A percentile compares a stretch with the other conserved stretches of the same genome.
These are phyloP conservation scores for Aspergillus japonicus DNA, from an alignment of 2,329 filamentous ascomycete genomes.

Conservation along the genomic window DNA sequence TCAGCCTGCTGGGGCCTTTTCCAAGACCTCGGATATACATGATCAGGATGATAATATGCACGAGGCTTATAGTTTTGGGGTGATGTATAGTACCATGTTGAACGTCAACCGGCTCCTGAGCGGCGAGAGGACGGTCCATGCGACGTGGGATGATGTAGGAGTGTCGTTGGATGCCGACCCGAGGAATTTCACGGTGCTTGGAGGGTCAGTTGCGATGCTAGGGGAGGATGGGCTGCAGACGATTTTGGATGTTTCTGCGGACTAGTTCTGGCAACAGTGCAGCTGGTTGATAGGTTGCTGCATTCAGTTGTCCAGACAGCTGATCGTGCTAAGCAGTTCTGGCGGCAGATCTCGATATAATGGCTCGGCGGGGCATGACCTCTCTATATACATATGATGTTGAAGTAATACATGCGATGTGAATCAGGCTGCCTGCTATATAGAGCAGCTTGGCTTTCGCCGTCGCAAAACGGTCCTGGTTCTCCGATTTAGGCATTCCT, in stretches of 20 bases:
- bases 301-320: too few species aligned
- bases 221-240: background rate
- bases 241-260: background rate
- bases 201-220: slow-evolving; percentile 1
- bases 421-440: too few species aligned
- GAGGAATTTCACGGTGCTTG: slow-evolving; percentile 1
- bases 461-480: too few species aligned
- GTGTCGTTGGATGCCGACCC: slow-evolving; percentile 1
- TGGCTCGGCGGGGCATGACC: too few species aligned
- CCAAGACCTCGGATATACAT: slow-evolving; percentile 21
- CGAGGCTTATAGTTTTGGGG: slow-evolving; percentile 12
- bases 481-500: too few species aligned
- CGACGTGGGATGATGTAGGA: slow-evolving; percentile 21
- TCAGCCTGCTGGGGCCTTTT: slow-evolving; percentile 8
- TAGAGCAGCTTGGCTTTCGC: too few species aligned
- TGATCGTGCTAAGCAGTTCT: too few species aligned
- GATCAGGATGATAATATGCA: slow-evolving; percentile 6
- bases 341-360: too few species aligned
- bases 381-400: too few species aligned
- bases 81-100: slow-evolving; percentile 23
- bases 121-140: slow-evolving; percentile 14
- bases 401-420: too few species aligned
- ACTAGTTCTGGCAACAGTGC: too few species aligned
- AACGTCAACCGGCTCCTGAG: slow-evolving; percentile 18
- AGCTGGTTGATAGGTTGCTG: too few species aligned